Evolutionary conservation across 1,284 basidiomycete species (phyloP).

Genomic region (Singerocomus inundabilis): DNA sequence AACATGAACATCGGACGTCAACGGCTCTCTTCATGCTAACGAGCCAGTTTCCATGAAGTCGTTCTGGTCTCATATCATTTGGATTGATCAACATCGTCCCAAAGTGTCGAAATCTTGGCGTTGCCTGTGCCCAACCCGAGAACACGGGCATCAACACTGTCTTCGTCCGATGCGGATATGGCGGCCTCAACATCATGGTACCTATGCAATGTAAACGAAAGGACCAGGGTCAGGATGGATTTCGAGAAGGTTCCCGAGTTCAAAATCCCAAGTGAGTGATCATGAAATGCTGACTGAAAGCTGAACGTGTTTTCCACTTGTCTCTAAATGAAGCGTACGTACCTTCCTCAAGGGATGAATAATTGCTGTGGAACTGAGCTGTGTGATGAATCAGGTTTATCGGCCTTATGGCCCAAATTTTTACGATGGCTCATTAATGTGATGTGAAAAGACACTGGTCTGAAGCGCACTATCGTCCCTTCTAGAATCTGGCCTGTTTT

Average conservation of each 20-base stretch:
- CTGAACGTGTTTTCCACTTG: conserved; percentile 8
- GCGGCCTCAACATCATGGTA: conserved; percentile 29
- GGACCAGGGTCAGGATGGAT: conserved; percentile 22
- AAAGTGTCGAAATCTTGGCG: neutral
- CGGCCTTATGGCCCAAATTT: conserved; percentile 1
- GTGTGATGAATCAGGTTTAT: conserved; percentile 4
- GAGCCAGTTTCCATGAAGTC: neutral
- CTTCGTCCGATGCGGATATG: conserved; percentile 29
- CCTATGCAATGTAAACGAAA: conserved; percentile 25
- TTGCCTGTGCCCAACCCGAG: neutral
- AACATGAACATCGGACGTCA: neutral
- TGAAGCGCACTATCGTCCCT: conserved; percentile 16
- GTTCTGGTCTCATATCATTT: neutral
- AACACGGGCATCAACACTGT: conserved; percentile 3
- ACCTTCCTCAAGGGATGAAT: neutral
- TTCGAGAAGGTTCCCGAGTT: conserved; percentile 21
- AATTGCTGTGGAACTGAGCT: conserved; percentile 7
- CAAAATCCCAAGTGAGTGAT: conserved; percentile 11
- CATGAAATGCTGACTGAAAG: neutral
- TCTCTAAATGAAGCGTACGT: conserved; percentile 12
- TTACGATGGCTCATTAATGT: conserved; percentile 24
- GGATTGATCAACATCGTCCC: neutral
- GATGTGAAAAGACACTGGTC: conserved; percentile 10
- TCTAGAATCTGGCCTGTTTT: conserved; percentile 23
- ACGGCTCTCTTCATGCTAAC: neutral